These are phyloP conservation scores for Lotus japonicus DNA, from an alignment of 306 rosid species.

Conservation along the genomic window DNA sequence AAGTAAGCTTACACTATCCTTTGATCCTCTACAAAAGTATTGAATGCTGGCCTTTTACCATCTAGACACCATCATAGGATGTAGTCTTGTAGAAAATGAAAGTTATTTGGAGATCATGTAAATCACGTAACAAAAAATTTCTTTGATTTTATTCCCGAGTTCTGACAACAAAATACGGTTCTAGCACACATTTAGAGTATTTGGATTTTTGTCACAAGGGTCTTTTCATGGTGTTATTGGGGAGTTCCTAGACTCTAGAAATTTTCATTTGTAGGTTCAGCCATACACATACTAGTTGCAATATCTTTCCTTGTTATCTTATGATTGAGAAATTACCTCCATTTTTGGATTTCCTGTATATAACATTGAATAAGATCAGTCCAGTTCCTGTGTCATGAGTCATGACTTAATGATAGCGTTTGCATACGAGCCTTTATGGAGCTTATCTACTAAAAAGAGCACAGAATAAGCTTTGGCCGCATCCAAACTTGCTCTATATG, in stretches of 20 bases:
- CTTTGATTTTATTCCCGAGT: background rate
- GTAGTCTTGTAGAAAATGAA: constrained; percentile 20
- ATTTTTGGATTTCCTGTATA: background rate
- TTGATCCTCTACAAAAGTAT: constrained; percentile 1
- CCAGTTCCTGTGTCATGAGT: too few species aligned
- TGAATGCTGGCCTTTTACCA: background rate
- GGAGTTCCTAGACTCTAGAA: constrained; percentile 9
- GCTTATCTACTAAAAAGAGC: too few species aligned
- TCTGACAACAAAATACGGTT: background rate
- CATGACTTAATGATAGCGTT: too few species aligned
- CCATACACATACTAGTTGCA: background rate
- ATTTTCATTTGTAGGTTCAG: constrained; percentile 13
- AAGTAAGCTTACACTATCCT: background rate
- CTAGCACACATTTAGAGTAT: constrained; percentile 7
- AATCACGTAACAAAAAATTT: constrained; percentile 9
- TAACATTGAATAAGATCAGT: background rate
- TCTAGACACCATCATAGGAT: background rate
- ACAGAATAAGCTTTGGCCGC: too few species aligned
- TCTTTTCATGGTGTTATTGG: constrained; percentile 10
- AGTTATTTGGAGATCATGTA: constrained; percentile 8
- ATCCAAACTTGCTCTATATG: too few species aligned
- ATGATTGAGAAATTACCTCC: background rate
- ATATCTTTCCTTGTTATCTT: constrained; percentile 3
- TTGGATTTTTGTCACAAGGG: background rate
- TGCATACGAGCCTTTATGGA: too few species aligned